Evolutionary conservation across 345 rosid genomes (phyloP).

Genomic region (Crucihimalaya himalaica): DNA sequence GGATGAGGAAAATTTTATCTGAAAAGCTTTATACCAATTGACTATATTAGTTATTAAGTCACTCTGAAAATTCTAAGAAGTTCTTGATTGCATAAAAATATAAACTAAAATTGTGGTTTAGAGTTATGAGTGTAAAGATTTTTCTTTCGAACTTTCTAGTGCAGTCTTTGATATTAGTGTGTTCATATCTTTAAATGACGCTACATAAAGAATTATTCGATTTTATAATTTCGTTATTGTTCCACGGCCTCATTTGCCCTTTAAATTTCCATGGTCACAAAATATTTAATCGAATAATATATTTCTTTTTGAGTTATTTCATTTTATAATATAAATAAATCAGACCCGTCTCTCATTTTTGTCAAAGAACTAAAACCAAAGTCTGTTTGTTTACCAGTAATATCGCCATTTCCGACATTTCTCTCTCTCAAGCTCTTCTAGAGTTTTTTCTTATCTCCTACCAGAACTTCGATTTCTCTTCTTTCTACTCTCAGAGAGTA

Average conservation of each 20-base stretch:
- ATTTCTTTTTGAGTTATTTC: neutral
- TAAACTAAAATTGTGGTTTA: neutral
- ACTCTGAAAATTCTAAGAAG: neutral
- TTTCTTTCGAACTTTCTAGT: neutral
- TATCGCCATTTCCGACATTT: slow-evolving; percentile 5
- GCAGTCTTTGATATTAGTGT: neutral
- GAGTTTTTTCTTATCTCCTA: slow-evolving; percentile 26
- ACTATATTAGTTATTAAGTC: neutral
- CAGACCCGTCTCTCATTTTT: neutral
- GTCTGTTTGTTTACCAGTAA: slow-evolving; percentile 19
- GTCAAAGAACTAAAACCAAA: slow-evolving; percentile 25
- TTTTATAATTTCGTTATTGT: neutral
- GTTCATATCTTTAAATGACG: neutral
- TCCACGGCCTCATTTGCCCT: no score
- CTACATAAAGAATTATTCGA: slow-evolving; percentile 17
- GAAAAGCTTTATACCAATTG: neutral
- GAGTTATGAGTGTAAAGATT: neutral
- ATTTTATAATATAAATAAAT: slow-evolving; percentile 31
- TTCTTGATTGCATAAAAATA: neutral
- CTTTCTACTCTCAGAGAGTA: slow-evolving; percentile 3
- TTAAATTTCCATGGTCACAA: slow-evolving; percentile 28
- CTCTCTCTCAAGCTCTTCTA: slow-evolving; percentile 3
- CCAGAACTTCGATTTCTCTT: neutral
- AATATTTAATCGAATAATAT: neutral
- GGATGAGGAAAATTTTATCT: neutral